Evolutionary conservation across 345 rosid genomes (phyloP), one percentile per base, ranked within the genome.

Genomic region (Citrus sinensis): DNA sequence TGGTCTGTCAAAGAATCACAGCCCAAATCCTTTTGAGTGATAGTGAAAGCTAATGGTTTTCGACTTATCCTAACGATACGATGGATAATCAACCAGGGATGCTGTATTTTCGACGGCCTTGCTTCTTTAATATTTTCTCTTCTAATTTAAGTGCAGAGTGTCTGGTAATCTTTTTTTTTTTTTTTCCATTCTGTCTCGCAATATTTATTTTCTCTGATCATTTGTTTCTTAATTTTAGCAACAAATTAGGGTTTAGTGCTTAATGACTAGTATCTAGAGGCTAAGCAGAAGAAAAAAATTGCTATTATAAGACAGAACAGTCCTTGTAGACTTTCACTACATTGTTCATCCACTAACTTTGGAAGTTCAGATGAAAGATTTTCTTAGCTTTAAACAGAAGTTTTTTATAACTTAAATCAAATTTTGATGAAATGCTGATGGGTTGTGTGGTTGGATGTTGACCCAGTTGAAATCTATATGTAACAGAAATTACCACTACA

Each of bases 401-500:
- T 13, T 2, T 46, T 46, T 46, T 3, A 2, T 46, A 46, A 46
- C 51, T 13, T 46, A 11, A 11, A 46, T 46, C 51, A 3, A 22
- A 24, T 78, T 16, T 59, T 75, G 73, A 80, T 67, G 20, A 59
- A n/a, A 77, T 73, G 64, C 25, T 13, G 51, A 46, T 46, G 51
- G 51, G 8, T 71, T 67, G 34, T 72, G 7, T 13, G 59, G 27
- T 82, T 65, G 66, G 32, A 60, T 76, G 49, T 59, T 75, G 67
- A 64, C 11, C 10, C 40, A 46, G 51, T 55, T 39, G n/a, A 73
- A 68, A 34, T 70, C 59, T 4, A 27, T 79, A 3, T 73, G 55
- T 77, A 59, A 58, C 92, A 90, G 92, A 85, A 78, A 82, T 81
- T 90, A 74, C 94, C 92, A 0, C 42, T 34, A 20, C 76, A 78